Percentiles rank a stretch among this genome's conserved stretches.
Conservation (phyloP, 1,284 basidiomycete species). For the Naganishia albida region DNA sequence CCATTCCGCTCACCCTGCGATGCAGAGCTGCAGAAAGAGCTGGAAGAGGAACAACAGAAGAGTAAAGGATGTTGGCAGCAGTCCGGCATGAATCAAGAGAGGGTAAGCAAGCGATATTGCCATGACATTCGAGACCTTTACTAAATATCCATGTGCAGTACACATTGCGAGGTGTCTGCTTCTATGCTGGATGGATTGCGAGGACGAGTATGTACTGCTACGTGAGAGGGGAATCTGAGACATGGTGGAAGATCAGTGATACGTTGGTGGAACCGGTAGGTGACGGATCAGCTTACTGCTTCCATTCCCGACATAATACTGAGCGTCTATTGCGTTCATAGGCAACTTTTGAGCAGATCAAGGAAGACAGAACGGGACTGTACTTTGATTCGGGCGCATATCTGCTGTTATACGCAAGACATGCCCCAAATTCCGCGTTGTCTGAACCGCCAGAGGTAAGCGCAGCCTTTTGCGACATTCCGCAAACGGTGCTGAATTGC, state of each 20-base stretch:
- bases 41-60: conserved; percentile 20
- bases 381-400: conserved; percentile 25
- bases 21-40: conserved; percentile 3
- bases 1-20: neutral
- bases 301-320: too few relatives aligned
- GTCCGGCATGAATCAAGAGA: conserved; percentile 7
- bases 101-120: conserved; percentile 1
- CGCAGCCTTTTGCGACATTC: neutral
- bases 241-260: conserved; percentile 26
- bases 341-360: conserved; percentile 17
- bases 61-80: conserved; percentile 22
- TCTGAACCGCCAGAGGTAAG: neutral
- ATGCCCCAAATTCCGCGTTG: neutral
- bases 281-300: neutral
- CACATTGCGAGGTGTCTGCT: conserved; percentile 18
- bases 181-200: conserved; percentile 25
- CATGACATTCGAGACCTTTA: too few relatives aligned
- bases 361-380: conserved; percentile 16
- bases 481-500: neutral
- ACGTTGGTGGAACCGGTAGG: conserved; percentile 19
- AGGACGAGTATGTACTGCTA: conserved; percentile 28
- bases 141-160: neutral
- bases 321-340: neutral
- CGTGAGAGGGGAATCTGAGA: neutral
- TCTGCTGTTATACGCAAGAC: conserved; percentile 20